phyloP scores from a whole-genome alignment of 768 basidiomycete genomes.

The Pisolithus sp. region DNA sequence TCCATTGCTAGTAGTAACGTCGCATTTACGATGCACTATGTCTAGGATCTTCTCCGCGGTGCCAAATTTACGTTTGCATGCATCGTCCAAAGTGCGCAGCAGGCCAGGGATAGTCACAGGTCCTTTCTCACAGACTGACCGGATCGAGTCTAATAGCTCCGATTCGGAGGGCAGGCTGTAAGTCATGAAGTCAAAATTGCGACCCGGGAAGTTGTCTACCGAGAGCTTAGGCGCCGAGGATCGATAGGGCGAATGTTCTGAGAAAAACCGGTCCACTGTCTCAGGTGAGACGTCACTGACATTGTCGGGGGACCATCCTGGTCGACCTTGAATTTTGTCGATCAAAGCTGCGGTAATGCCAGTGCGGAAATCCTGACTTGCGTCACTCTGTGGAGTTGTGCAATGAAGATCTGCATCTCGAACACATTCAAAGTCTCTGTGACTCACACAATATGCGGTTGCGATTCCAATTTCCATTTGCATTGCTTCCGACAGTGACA shows the following conservation, averaged over 20 bases:
- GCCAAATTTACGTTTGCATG: slow-evolving; percentile 40
- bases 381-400: slow-evolving; percentile 48
- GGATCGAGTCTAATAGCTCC: slow-evolving; percentile 62
- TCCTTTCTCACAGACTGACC: slow-evolving; percentile 33
- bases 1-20: slow-evolving; percentile 47
- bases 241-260: slow-evolving; percentile 41
- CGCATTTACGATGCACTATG: slow-evolving; percentile 64
- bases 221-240: slow-evolving; percentile 39
- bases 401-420: slow-evolving; percentile 10
- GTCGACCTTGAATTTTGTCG: slow-evolving; percentile 44
- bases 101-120: slow-evolving; percentile 21
- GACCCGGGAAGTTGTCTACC: slow-evolving; percentile 30
- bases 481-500: slow-evolving; percentile 60
- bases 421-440: background rate
- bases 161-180: slow-evolving; percentile 73
- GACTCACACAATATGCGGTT: slow-evolving; percentile 81
- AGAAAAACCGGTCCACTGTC: slow-evolving; percentile 66
- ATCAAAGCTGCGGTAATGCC: slow-evolving; percentile 71
- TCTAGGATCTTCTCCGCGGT: slow-evolving; percentile 74
- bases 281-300: slow-evolving; percentile 54
- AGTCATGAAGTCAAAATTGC: slow-evolving; percentile 26
- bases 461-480: slow-evolving; percentile 87
- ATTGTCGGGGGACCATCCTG: slow-evolving; percentile 66
- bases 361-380: slow-evolving; percentile 74
- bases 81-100: slow-evolving; percentile 16